Percentiles rank a stretch among this genome's conserved stretches.
Evolutionary conservation across 2,329 filamentous ascomycete species (phyloP).

Genomic region (Fusarium albidum): DNA sequence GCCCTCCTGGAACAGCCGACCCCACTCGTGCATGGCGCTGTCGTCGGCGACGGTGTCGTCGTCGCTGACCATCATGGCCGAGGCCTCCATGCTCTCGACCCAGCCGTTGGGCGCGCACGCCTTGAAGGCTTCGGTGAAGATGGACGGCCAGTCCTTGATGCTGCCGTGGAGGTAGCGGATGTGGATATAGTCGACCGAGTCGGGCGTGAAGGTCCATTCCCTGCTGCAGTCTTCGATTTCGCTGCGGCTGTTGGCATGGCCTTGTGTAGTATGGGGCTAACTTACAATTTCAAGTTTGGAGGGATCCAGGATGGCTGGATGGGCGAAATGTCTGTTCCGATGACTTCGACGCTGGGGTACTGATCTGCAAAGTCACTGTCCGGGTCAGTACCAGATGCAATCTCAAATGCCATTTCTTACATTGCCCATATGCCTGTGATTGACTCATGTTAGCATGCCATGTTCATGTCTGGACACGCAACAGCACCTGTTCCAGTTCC

Average conservation of each 20-base stretch:
- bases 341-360: constrained; percentile 1
- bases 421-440: constrained; percentile 6
- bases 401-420: background rate
- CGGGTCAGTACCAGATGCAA: background rate
- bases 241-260: background rate
- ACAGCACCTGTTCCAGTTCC: constrained; percentile 28
- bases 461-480: background rate
- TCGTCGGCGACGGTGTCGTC: constrained; percentile 3
- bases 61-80: constrained; percentile 9
- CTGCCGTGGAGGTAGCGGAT: constrained; percentile 11
- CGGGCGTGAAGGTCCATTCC: constrained; percentile 7
- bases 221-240: constrained; percentile 11
- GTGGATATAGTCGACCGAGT: constrained; percentile 10
- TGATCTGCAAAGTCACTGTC: constrained; percentile 10
- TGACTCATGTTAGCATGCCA: background rate
- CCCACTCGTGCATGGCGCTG: constrained; percentile 9
- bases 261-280: background rate
- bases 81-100: constrained; percentile 9
- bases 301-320: constrained; percentile 8
- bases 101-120: constrained; percentile 9
- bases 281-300: constrained; percentile 8
- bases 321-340: constrained; percentile 7
- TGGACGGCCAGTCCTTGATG: constrained; percentile 7
- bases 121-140: constrained; percentile 7
- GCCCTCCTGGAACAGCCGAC: constrained; percentile 3